Evolutionary conservation across 805 yeast genomes (phyloP).

Genomic region (Yarrowia phangngaensis): DNA sequence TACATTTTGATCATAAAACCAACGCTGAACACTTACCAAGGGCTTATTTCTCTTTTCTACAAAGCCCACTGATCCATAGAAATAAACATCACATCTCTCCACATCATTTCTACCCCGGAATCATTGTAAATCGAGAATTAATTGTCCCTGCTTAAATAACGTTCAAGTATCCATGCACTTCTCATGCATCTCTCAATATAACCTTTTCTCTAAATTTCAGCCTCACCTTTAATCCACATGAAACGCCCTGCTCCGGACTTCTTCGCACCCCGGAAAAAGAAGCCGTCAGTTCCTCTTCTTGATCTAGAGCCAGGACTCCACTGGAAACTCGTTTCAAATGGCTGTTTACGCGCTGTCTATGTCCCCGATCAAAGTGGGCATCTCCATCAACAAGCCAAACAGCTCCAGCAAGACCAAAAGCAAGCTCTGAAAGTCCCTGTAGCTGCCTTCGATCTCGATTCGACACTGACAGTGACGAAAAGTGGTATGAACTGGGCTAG

Average conservation of each 20-base stretch:
- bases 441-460: conserved; percentile 84
- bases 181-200: neutral
- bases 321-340: conserved; percentile 24
- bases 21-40: no score
- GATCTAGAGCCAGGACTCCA: conserved; percentile 3
- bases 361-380: conserved; percentile 4
- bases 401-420: neutral
- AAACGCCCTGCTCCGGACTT: conserved; percentile 19
- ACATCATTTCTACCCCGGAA: no score
- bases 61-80: no score
- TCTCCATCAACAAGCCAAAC: neutral
- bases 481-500: conserved; percentile 58
- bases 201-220: no score
- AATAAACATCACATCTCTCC: no score
- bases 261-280: conserved; percentile 15
- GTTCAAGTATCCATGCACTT: neutral
- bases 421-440: conserved; percentile 1
- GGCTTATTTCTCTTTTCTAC: no score
- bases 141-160: no score
- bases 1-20: no score
- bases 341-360: conserved; percentile 18
- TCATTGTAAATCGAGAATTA: no score
- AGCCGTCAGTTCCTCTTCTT: neutral
- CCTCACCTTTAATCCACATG: no score
- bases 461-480: conserved; percentile 65